phyloP scores from a whole-genome alignment of 345 rosid species.

The Salix suchowensis region DNA sequence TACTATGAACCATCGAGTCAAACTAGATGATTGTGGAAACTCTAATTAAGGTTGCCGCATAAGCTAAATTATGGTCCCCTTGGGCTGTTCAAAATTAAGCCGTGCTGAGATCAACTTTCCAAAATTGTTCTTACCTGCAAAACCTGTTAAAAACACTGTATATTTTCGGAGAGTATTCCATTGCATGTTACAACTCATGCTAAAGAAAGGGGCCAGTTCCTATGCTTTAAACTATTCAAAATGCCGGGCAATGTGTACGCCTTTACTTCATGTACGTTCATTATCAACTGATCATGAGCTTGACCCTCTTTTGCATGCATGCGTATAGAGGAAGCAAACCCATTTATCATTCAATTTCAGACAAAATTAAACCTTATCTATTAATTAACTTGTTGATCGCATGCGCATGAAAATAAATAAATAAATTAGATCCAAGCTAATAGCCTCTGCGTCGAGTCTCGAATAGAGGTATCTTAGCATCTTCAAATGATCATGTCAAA shows the following conservation, averaged over 20 bases:
- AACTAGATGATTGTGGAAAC: background rate
- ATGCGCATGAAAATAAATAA: background rate
- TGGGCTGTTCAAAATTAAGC: background rate
- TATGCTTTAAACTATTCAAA: background rate
- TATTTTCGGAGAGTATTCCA: background rate
- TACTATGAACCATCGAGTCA: background rate
- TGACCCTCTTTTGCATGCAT: background rate
- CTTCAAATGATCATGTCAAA: background rate
- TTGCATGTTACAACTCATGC: background rate
- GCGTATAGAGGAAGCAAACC: too few relatives aligned
- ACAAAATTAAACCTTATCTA: too few relatives aligned
- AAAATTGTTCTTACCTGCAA: background rate
- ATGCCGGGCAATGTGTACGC: background rate
- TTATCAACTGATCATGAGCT: background rate
- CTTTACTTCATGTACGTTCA: background rate
- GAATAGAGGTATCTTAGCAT: background rate
- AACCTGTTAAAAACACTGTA: background rate
- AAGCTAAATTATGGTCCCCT: background rate
- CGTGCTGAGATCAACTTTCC: background rate
- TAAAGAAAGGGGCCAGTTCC: background rate
- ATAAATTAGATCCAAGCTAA: background rate
- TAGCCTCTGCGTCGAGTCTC: background rate
- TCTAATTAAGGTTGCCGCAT: background rate
- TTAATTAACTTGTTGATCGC: too few relatives aligned
- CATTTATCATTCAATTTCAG: too few relatives aligned